Base-by-base conservation (phyloP, 495 filamentous ascomycete genomes). In the Penicillium canescens region DNA sequence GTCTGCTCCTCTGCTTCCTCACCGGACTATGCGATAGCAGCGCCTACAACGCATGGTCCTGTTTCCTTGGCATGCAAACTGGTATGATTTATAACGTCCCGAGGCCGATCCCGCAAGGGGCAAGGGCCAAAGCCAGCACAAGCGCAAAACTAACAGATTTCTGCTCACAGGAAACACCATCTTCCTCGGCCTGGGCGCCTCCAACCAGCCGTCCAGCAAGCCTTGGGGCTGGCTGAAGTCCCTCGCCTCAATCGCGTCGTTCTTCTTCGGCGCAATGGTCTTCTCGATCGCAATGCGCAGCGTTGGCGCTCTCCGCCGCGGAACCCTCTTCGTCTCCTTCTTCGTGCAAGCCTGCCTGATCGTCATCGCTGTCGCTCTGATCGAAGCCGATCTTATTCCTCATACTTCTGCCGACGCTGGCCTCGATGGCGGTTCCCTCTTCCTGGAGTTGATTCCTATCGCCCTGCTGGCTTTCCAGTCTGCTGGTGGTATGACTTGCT, bases 401-500 rank as follows among this genome's bases (percentile, higher is more conserved):
- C 70, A 78, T 43, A 58, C 62, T 6, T 56, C 72, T 6, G 53
- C 28, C 20, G 67, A 70, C 48, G 38, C 50, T n/a, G 40, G 46
- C 1, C 57, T 68, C 7, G 56, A 52, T n/a, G 41, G 67, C 52
- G 69, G 71, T 16, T 60, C 55, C 26, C 64, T 74, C 11, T 72
- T 75, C 57, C 67, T 80, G 16, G 65, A 81, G 54, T 61, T 86
- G 24, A 72, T 83, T 3, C 79, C 85, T 3, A 73, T 91, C 26
- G 85, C 73, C 1, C 70, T 91, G 28, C 68, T 92, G 49, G 84
- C 85, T 3, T 88, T 90, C 65, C 87, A 91, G 65, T 83, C 81
- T 31, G 85, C 83, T 12, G 86, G 86, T 1, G 84, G 86, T 60
- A 89, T 90, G 57, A 81, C 85, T 5, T 81, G 80, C 46, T 83